Evolutionary conservation across 192 early-diverging fungal species (phyloP).

Genomic region (Coemansia sp.): DNA sequence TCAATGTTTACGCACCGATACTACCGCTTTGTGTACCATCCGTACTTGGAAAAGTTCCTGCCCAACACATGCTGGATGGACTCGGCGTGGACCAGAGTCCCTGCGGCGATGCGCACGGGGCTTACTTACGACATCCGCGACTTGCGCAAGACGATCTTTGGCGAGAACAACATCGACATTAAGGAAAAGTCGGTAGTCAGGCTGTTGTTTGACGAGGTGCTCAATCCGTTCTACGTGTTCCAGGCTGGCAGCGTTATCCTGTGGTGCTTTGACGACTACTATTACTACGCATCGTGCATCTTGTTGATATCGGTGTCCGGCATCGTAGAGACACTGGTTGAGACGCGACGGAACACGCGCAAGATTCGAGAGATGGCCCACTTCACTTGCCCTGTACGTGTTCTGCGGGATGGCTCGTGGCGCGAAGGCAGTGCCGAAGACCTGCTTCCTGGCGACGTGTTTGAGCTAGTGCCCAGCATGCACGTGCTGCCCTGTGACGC

Average conservation of each 20-base stretch:
- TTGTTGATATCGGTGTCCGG: slow-evolving; percentile 81
- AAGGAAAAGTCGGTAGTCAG: slow-evolving; percentile 60
- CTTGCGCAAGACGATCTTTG: slow-evolving; percentile 68
- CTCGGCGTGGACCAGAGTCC: slow-evolving; percentile 43
- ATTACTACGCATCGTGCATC: slow-evolving; percentile 93
- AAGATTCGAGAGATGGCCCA: slow-evolving; percentile 85
- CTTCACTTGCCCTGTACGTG: slow-evolving; percentile 76
- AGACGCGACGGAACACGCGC: slow-evolving; percentile 67
- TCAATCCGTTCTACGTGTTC: slow-evolving; percentile 84
- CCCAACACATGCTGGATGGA: slow-evolving; percentile 54
- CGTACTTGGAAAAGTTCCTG: slow-evolving; percentile 44
- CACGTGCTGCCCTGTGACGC: slow-evolving; percentile 87
- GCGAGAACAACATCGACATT: slow-evolving; percentile 71
- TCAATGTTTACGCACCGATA: slow-evolving; percentile 52
- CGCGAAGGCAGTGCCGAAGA: slow-evolving; percentile 60
- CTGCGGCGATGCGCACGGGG: slow-evolving; percentile 48
- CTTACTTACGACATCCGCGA: slow-evolving; percentile 54
- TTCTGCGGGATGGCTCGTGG: slow-evolving; percentile 65
- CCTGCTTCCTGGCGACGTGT: slow-evolving; percentile 94
- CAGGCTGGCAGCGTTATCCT: slow-evolving; percentile 73
- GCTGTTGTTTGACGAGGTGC: slow-evolving; percentile 68
- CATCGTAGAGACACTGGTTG: slow-evolving; percentile 72
- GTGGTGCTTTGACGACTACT: slow-evolving; percentile 90
- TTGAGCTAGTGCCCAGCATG: slow-evolving; percentile 72
- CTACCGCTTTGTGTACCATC: slow-evolving; percentile 55